These are phyloP conservation scores for Sphaceloma murrayae DNA, from an alignment of 2,329 filamentous ascomycete species.

Conservation along the genomic window DNA sequence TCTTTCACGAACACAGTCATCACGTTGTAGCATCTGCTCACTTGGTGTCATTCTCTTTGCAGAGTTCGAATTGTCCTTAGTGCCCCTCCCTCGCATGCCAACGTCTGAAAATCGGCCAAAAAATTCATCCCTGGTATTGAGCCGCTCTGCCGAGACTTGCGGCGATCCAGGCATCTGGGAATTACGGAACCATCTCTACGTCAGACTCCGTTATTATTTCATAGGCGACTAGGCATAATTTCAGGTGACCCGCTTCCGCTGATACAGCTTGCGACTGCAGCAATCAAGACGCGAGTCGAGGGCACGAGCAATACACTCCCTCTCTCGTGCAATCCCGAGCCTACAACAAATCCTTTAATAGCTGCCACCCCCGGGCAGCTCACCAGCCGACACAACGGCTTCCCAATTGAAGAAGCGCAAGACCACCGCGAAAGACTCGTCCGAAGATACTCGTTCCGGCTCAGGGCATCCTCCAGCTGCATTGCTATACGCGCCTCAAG, in stretches of 20 bases:
- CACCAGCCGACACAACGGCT: conserved; percentile 20
- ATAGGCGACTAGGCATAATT: too few species aligned
- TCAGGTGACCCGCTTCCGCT: too few species aligned
- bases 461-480: neutral
- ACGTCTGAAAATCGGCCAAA: conserved; percentile 5
- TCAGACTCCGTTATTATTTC: too few species aligned
- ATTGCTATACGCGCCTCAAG: conserved; percentile 20
- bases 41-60: neutral
- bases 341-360: conserved; percentile 1
- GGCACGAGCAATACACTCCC: too few species aligned
- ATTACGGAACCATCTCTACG: conserved; percentile 12
- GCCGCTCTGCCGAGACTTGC: conserved; percentile 6
- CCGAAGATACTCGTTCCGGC: conserved; percentile 18
- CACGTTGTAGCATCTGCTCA: too few species aligned
- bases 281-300: too few species aligned
- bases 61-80: neutral
- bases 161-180: conserved; percentile 7
- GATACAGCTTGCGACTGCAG: too few species aligned
- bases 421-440: conserved; percentile 30
- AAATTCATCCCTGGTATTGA: conserved; percentile 7
- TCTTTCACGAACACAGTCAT: too few species aligned
- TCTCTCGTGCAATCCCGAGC: neutral
- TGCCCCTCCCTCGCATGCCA: neutral
- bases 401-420: conserved; percentile 37
- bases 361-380: conserved; percentile 20